Conservation (phyloP, 2,329 filamentous ascomycete genomes). For the Talaromyces verruculosus region DNA sequence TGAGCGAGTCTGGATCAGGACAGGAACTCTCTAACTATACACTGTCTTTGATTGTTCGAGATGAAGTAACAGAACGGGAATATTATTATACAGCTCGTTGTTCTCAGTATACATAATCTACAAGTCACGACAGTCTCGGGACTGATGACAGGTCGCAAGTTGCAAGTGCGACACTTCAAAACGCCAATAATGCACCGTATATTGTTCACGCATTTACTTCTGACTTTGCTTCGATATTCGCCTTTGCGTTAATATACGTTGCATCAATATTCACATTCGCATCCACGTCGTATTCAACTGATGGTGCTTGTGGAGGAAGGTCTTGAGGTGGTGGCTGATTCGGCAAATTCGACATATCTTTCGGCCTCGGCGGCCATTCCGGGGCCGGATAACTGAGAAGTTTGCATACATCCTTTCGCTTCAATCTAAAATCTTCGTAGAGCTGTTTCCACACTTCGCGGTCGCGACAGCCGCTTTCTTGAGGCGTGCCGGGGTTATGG, state of each 20-base stretch:
- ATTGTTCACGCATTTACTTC: background rate
- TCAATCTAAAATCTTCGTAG: slow-evolving; percentile 39
- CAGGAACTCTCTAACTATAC: background rate
- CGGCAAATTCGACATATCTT: slow-evolving; percentile 19
- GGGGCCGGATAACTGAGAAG: slow-evolving; percentile 41
- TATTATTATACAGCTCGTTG: background rate
- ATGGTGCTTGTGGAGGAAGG: slow-evolving; percentile 1
- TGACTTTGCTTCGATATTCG: background rate
- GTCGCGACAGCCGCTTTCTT: slow-evolving; percentile 41
- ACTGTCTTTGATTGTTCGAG: background rate
- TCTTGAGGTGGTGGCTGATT: slow-evolving; percentile 6
- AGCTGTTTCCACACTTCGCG: slow-evolving; percentile 40
- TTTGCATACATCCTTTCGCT: slow-evolving; percentile 37
- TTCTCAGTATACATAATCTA: background rate
- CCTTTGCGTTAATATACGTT: background rate
- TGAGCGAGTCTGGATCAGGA: slow-evolving; percentile 2
- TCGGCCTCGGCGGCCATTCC: slow-evolving; percentile 29
- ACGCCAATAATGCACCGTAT: slow-evolving; percentile 11
- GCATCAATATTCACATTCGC: background rate
- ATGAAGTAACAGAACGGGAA: background rate
- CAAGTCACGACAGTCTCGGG: background rate
- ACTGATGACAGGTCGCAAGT: background rate
- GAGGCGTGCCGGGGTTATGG: slow-evolving; percentile 34
- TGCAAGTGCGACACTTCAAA: background rate
- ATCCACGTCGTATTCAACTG: background rate